Percentiles rank a stretch among this genome's conserved stretches.
These are phyloP conservation scores for Scleroderma citrinum DNA, from an alignment of 768 basidiomycete species.

Conservation along the genomic window DNA sequence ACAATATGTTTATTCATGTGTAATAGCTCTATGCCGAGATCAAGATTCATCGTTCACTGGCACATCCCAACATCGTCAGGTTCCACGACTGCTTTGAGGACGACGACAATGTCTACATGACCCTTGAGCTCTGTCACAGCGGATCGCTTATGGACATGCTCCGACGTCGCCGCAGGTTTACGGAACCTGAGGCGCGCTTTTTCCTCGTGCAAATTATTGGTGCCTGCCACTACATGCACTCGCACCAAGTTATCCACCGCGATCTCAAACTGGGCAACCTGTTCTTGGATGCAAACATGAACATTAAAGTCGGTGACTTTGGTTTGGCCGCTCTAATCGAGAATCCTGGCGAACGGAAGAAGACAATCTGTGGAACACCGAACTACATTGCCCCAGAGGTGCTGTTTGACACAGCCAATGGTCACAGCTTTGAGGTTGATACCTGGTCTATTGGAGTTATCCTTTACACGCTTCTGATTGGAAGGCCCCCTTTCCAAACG, in stretches of 20 bases:
- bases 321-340: constrained; percentile 95
- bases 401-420: constrained; percentile 90
- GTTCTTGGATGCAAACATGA: constrained; percentile 88
- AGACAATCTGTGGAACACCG: constrained; percentile 98
- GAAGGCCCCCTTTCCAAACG: constrained; percentile 97
- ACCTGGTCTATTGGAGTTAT: constrained; percentile 98
- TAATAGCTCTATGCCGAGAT: constrained; percentile 94
- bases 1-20: constrained; percentile 3
- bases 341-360: constrained; percentile 94
- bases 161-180: constrained; percentile 77
- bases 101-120: constrained; percentile 94
- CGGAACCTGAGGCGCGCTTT: constrained; percentile 89
- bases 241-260: constrained; percentile 93
- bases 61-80: constrained; percentile 87
- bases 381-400: constrained; percentile 99
- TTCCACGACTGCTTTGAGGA: constrained; percentile 97
- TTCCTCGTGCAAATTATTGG: constrained; percentile 94
- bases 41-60: constrained; percentile 88
- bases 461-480: constrained; percentile 88
- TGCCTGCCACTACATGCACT: constrained; percentile 97
- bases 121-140: constrained; percentile 84
- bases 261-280: constrained; percentile 96
- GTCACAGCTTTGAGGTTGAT: constrained; percentile 98
- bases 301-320: constrained; percentile 96
- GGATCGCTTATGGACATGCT: constrained; percentile 92